Conservation (phyloP, 192 early-diverging fungal species). For the Linnemannia schmuckeri region DNA sequence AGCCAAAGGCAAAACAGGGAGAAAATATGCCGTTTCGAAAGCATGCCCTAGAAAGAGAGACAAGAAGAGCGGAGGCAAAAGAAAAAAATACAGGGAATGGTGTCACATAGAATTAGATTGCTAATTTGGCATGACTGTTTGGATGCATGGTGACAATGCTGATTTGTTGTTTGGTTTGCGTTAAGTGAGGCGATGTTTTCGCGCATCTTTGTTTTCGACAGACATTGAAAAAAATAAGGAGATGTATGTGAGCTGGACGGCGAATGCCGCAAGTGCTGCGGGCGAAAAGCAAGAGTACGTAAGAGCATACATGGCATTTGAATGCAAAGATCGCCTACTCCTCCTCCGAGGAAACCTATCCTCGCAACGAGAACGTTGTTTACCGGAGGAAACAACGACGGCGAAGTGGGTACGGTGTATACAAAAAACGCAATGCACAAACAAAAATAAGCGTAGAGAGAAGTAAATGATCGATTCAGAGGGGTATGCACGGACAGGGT, state of each 20-base stretch:
- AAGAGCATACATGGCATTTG: background rate
- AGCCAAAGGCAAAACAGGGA: background rate
- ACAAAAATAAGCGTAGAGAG: too few species aligned
- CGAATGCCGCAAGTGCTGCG: background rate
- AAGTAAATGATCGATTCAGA: background rate
- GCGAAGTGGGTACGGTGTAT: background rate
- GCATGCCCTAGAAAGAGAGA: background rate
- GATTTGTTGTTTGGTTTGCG: background rate
- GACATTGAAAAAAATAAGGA: background rate
- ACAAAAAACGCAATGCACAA: background rate
- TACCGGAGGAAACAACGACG: background rate
- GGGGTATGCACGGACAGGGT: background rate
- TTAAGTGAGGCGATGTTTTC: too few species aligned
- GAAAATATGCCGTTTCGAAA: conserved; percentile 1
- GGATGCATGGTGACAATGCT: background rate
- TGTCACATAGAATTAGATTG: background rate
- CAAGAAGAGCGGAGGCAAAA: background rate
- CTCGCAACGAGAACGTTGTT: background rate
- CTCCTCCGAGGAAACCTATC: background rate
- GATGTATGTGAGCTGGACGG: background rate
- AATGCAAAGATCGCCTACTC: background rate
- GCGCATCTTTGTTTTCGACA: background rate
- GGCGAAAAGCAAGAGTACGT: background rate
- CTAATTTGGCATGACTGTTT: background rate
- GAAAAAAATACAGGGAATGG: background rate